Conservation (phyloP, 192 early-diverging fungal species). For the Coemansia sp. region DNA sequence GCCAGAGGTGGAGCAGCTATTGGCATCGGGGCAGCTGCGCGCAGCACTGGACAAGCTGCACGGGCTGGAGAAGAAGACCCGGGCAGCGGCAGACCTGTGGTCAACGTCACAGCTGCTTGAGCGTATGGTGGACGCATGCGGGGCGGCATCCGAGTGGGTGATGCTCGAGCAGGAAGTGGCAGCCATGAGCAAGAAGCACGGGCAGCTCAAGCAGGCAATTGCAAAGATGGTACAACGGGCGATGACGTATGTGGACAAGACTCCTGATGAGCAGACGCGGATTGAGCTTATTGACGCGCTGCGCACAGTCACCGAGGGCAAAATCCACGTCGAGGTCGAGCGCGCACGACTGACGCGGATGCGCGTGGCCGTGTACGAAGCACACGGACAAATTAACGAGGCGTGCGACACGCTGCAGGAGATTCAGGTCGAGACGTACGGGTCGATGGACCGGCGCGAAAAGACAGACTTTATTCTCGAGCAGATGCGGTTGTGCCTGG, state of each 20-base stretch:
- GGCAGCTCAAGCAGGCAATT: conserved; percentile 92
- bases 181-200: conserved; percentile 95
- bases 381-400: conserved; percentile 84
- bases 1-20: conserved; percentile 73
- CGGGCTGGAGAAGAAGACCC: conserved; percentile 90
- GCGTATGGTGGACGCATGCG: conserved; percentile 73
- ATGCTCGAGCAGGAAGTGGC: conserved; percentile 89
- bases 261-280: conserved; percentile 77
- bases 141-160: conserved; percentile 77
- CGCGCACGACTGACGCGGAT: conserved; percentile 91
- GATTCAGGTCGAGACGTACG: conserved; percentile 97
- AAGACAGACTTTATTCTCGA: conserved; percentile 99
- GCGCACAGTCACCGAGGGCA: conserved; percentile 94
- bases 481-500: conserved; percentile 94
- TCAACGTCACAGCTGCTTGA: conserved; percentile 88
- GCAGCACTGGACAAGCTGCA: conserved; percentile 89
- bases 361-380: conserved; percentile 85
- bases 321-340: conserved; percentile 99
- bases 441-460: conserved; percentile 97
- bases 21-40: conserved; percentile 67
- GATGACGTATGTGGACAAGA: conserved; percentile 84
- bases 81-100: conserved; percentile 81
- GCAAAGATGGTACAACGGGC: conserved; percentile 93
- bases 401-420: conserved; percentile 96
- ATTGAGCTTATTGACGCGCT: conserved; percentile 93